phyloP scores from a whole-genome alignment of 805 yeast genomes.

The Zygotorulaspora chibaensis region DNA sequence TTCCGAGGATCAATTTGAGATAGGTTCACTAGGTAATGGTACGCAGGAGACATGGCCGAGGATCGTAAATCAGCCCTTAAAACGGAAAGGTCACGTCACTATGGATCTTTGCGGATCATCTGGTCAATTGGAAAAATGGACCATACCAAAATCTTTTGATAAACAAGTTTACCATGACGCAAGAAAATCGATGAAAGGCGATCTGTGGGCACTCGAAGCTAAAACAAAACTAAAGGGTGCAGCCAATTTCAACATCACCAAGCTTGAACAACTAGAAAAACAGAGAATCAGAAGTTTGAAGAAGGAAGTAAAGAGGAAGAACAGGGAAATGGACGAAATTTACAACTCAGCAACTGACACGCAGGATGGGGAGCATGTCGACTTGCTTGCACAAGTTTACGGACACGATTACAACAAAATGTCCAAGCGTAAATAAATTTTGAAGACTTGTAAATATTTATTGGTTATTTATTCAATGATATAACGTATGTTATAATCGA shows the following conservation, averaged over 20 bases:
- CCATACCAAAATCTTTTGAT: conserved; percentile 71
- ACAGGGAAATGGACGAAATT: conserved; percentile 18
- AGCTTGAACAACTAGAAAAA: conserved; percentile 27
- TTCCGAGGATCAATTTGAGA: conserved; percentile 11
- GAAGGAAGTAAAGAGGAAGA: conserved; percentile 17
- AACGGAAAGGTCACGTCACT: conserved; percentile 76
- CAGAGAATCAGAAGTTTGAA: conserved; percentile 21
- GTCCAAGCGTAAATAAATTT: conserved; percentile 3
- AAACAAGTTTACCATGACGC: conserved; percentile 83
- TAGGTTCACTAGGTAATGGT: conserved; percentile 26
- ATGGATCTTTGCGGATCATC: conserved; percentile 74
- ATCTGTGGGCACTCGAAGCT: conserved; percentile 75
- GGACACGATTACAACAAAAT: conserved; percentile 17
- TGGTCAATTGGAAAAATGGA: conserved; percentile 84
- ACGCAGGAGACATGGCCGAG: conserved; percentile 59
- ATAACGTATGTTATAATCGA: neutral
- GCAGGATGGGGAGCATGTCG: conserved; percentile 10
- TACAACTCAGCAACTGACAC: conserved; percentile 10
- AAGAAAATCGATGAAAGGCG: conserved; percentile 78
- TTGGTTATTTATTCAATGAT: neutral
- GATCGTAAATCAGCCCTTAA: conserved; percentile 63
- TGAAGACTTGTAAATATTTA: neutral
- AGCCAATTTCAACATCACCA: conserved; percentile 24
- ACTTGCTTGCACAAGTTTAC: conserved; percentile 15
- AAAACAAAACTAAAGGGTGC: conserved; percentile 44